These are phyloP conservation scores for Aureobasidium sp. DNA, from an alignment of 2,329 filamentous ascomycete genomes.

Conservation along the genomic window DNA sequence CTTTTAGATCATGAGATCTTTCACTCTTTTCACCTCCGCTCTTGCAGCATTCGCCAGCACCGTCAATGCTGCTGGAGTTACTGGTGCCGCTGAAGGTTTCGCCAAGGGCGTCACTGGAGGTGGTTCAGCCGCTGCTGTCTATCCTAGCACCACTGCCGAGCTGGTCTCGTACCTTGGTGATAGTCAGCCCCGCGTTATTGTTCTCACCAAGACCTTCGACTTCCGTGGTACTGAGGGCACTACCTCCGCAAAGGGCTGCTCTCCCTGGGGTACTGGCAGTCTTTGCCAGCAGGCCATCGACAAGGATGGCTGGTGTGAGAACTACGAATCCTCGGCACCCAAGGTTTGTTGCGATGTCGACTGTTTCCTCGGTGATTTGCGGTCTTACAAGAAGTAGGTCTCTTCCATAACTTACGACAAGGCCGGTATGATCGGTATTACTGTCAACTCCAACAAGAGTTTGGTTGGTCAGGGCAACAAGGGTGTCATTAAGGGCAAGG, in stretches of 20 bases:
- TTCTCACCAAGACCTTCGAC: conserved; percentile 47
- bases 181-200: conserved; percentile 45
- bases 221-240: conserved; percentile 48
- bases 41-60: conserved; percentile 17
- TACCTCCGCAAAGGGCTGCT: conserved; percentile 44
- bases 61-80: conserved; percentile 20
- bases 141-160: conserved; percentile 46
- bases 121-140: conserved; percentile 44
- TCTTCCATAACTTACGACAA: conserved; percentile 37
- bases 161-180: conserved; percentile 53
- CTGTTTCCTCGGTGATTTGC: too few relatives aligned
- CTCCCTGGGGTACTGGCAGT: conserved; percentile 47
- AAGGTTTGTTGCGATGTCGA: background rate
- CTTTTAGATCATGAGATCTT: conserved; percentile 20
- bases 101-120: conserved; percentile 51
- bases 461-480: conserved; percentile 29
- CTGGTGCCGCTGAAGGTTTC: conserved; percentile 39
- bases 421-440: conserved; percentile 38
- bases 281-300: conserved; percentile 50
- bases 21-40: conserved; percentile 15
- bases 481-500: conserved; percentile 31
- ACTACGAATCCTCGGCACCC: conserved; percentile 15
- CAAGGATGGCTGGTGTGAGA: conserved; percentile 47
- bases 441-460: conserved; percentile 30
- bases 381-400: background rate